These are phyloP conservation scores for Vigna trinervia DNA, from an alignment of 306 rosid genomes.

Conservation along the genomic window DNA sequence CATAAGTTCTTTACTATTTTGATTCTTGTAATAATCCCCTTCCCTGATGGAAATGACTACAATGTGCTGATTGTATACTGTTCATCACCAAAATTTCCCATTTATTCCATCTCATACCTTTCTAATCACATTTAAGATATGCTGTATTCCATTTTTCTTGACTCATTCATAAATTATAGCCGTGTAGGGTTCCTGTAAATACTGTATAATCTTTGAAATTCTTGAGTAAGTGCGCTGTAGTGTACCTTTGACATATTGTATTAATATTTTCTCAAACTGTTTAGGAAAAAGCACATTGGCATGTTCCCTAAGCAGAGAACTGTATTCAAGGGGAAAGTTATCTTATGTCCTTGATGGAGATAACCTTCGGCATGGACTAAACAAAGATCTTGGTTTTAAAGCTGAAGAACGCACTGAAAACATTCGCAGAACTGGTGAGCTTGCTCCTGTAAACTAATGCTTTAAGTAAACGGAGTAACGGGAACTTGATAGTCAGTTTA, in stretches of 20 bases:
- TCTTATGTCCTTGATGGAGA: constrained; percentile 91
- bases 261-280: constrained; percentile 40
- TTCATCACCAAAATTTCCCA: not conserved
- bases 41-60: constrained; percentile 18
- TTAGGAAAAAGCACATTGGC: constrained; percentile 92
- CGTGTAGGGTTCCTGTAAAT: not conserved
- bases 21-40: constrained; percentile 14
- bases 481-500: constrained; percentile 16
- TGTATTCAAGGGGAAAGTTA: constrained; percentile 68
- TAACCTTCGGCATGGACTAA: constrained; percentile 88
- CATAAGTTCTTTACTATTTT: constrained; percentile 2
- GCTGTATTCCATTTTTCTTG: constrained; percentile 1
- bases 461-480: constrained; percentile 16
- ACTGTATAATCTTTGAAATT: constrained; percentile 11
- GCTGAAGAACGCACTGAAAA: constrained; percentile 83
- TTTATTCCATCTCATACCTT: constrained; percentile 7
- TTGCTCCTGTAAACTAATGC: constrained; percentile 26
- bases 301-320: constrained; percentile 70
- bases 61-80: not conserved
- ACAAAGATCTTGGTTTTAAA: constrained; percentile 77
- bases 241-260: not conserved
- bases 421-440: constrained; percentile 84
- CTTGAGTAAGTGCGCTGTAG: constrained; percentile 3
- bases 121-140: constrained; percentile 28
- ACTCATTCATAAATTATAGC: constrained; percentile 16